Base-by-base conservation (phyloP, 2,329 filamentous ascomycete species). In the Aspergillus niger region DNA sequence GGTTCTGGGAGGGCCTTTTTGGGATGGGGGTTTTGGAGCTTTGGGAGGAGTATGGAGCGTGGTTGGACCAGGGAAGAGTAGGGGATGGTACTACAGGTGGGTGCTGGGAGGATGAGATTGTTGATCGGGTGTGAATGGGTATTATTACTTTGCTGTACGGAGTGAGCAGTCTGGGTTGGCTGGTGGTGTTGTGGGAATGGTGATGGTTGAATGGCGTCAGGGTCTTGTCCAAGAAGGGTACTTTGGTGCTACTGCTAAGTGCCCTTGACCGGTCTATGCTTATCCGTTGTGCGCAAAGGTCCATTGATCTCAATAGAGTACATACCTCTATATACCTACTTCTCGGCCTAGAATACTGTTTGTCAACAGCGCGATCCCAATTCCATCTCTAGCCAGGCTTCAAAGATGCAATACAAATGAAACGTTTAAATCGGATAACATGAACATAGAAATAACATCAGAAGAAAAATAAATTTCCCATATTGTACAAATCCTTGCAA, bases 1-100 rank as follows among this genome's bases (percentile, higher is more conserved):
- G 68, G 1, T 78, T 78, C 55, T 79, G 76, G 77, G 68, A 63
- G 32, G 67, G 67, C n/a, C 60, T 94, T 26, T 85, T 91, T 67
- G 91, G 89, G 0, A 74, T 81, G 44, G 81, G 83, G 0, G 86
- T 97, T 0, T 80, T 84, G 48, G 80, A 88, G 63, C 77, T 97
- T 30, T 97, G 91, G 90, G 78, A 81, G 20, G 87, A 91, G 62
- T 97, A 97, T 77, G 82, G 79, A 28, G 70, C 76, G 64, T 78
- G 77, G 65, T 70, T 87, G 64, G 78, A 80, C 65, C 62, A 66
- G 26, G 57, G 60, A n/a, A 61, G 62, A 15, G 32, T 36, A 15
- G 11, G 11, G 3, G 58, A 28, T 51, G 38, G 26, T 3, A 3
- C 52, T 11, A 63, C 59, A 20, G 39, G 32, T 28, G 24, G 67